Base-by-base conservation (phyloP, 75 land plant species). In the Gnetum montanum region DNA sequence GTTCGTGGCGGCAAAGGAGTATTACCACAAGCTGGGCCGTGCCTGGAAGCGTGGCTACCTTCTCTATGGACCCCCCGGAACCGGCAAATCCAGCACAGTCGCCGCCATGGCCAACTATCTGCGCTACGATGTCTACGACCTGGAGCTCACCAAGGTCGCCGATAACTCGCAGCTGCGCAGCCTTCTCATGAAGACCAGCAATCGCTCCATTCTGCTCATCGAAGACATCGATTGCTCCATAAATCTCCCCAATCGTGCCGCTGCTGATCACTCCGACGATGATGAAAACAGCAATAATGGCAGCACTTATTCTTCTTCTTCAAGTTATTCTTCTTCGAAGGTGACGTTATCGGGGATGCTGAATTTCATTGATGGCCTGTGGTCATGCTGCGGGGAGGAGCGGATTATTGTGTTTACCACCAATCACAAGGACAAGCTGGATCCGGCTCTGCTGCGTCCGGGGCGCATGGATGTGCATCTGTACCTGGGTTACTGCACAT, bases 41-140 rank as follows among this genome's bases (percentile, higher is more conserved):
- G 81, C 82, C 18, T 77, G 82, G 85, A 82, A 77, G 51, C 45
- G 85, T 12, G 85, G 85, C 16, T 82, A 82, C 50, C 56, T 82
- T 54, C 63, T 82, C 36, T 77, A 73, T 46, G 85, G 85, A 16
- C n/a, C n/a, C n/a, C n/a, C n/a, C n/a, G n/a, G n/a, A n/a, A n/a
- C n/a, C n/a, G n/a, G n/a, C n/a, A n/a, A 80, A 80, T 2, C 85
- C 85, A 22, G n/a, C n/a, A n/a, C n/a, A n/a, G n/a, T n/a, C n/a
- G n/a, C n/a, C n/a, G n/a, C n/a, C n/a, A n/a, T n/a, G n/a, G n/a
- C n/a, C n/a, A n/a, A n/a, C n/a, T n/a, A n/a, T n/a, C n/a, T n/a
- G n/a, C n/a, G n/a, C n/a, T n/a, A n/a, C n/a, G n/a, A n/a, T n/a
- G n/a, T n/a, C n/a, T n/a, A n/a, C n/a, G n/a, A n/a, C n/a, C n/a